A percentile compares a stretch with the other conserved stretches of the same genome.
Evolutionary conservation across 768 basidiomycete genomes (phyloP).

Genomic region (Kwoniella dendrophila): DNA sequence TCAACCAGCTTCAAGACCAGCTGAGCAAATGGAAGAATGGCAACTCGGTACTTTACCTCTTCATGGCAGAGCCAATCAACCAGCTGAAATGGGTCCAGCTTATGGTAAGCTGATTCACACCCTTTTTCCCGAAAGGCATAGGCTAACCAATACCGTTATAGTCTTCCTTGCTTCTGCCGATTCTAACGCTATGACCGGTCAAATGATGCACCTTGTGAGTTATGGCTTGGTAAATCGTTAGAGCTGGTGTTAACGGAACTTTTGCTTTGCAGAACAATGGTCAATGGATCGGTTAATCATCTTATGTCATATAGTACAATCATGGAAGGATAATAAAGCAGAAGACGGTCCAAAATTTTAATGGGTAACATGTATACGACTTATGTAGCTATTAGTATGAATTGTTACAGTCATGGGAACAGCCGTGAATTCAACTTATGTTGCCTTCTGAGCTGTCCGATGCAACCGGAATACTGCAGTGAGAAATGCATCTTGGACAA

Average conservation of each 20-base stretch:
- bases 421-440: no score
- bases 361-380: no score
- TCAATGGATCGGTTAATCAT: conserved; percentile 51
- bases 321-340: no score
- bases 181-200: conserved; percentile 53
- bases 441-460: no score
- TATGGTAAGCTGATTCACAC: conserved; percentile 54
- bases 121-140: background rate
- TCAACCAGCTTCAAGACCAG: conserved; percentile 63
- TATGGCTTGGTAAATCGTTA: background rate
- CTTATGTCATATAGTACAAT: background rate
- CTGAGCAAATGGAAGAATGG: conserved; percentile 65
- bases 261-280: conserved; percentile 47
- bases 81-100: conserved; percentile 63
- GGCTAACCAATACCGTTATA: conserved; percentile 2
- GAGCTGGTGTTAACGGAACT: background rate
- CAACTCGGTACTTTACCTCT: conserved; percentile 60
- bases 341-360: no score
- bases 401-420: no score
- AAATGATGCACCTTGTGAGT: conserved; percentile 52
- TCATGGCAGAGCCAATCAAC: conserved; percentile 62
- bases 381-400: no score
- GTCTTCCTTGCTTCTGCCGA: conserved; percentile 44
- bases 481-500: no score
- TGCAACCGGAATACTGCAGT: no score